Evolutionary conservation across 1,284 basidiomycete genomes (phyloP).

Genomic region (Sanguinoderma infundibulare): DNA sequence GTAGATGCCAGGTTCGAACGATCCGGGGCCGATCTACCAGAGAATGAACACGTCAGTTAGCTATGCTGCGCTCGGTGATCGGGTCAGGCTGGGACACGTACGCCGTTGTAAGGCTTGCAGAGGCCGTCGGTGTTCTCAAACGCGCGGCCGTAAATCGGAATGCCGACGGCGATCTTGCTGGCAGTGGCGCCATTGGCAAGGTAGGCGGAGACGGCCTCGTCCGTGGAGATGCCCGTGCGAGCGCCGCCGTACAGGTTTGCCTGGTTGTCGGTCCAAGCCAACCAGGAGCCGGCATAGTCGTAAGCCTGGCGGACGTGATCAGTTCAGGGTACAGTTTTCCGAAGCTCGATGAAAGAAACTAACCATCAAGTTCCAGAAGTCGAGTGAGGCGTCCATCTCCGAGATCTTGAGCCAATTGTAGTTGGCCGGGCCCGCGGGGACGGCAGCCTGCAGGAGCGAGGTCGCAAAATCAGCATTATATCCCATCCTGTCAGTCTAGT

Average conservation of each 20-base stretch:
- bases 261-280: constrained; percentile 75
- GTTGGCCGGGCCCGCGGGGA: constrained; percentile 71
- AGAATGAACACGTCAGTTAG: not conserved
- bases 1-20: constrained; percentile 70
- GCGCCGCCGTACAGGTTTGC: constrained; percentile 79
- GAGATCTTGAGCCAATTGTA: constrained; percentile 68
- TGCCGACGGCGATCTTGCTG: constrained; percentile 82
- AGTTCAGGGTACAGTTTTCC: not conserved
- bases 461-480: not conserved
- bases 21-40: constrained; percentile 74
- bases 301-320: constrained; percentile 61
- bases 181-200: constrained; percentile 68
- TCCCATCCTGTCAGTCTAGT: not conserved
- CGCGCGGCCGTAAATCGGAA: constrained; percentile 85
- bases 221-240: constrained; percentile 68
- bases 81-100: constrained; percentile 30
- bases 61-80: not conserved
- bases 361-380: constrained; percentile 94
- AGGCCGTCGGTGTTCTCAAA: constrained; percentile 83
- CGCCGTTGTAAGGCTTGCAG: constrained; percentile 75
- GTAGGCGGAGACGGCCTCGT: constrained; percentile 74
- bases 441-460: constrained; percentile 36
- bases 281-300: constrained; percentile 78
- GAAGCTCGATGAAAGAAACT: constrained; percentile 4
- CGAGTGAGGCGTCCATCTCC: constrained; percentile 77